Base-by-base conservation (phyloP, 176 grass and related monocot genomes). In the Areca catechu region DNA sequence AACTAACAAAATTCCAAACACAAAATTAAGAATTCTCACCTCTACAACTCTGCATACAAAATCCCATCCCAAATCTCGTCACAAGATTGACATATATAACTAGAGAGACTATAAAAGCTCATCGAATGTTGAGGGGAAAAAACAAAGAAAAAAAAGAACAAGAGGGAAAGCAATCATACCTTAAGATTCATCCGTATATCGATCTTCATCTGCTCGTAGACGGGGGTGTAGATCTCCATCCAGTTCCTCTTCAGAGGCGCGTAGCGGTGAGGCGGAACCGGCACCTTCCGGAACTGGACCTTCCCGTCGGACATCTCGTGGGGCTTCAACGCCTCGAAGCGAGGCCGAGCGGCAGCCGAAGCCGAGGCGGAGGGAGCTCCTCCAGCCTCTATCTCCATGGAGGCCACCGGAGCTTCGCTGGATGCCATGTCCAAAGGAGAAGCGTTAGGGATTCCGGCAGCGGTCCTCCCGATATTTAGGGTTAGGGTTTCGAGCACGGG, bases 161-260 rank as follows among this genome's bases (percentile, higher is more conserved):
- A 25, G 7, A 30, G 22, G 22, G 47, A 16, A 57, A 21, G 30
- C n/a, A 24, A 7, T 1, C 24, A 34, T 24, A 86, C 90, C 82
- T 95, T 95, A 27, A 95, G 79, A 72, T 95, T 95, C 90, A 95
- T 95, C 60, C 85, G 73, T 48, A 95, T 81, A 67, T 95, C 82
- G 62, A 95, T 58, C 76, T 89, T 89, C 90, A 95, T 86, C 63
- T 86, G 82, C 34, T 91, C 82, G 22, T 70, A 82, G 17, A 86
- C 50, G 24, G 82, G 87, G n/a, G 55, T 74, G 73, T 90, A 86
- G 62, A 80, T 91, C 47, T 91, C 82, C 82, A 83, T 82, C 87
- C 82, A 86, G 22, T 70, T 73, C 18, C 75, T 69, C 67, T 91
- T 82, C 20, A 91, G 67, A 18, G 71, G 79, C 50, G 82, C 50